These are phyloP conservation scores for Paxillus rubicundulus DNA, from an alignment of 768 basidiomycete species.

Conservation along the genomic window DNA sequence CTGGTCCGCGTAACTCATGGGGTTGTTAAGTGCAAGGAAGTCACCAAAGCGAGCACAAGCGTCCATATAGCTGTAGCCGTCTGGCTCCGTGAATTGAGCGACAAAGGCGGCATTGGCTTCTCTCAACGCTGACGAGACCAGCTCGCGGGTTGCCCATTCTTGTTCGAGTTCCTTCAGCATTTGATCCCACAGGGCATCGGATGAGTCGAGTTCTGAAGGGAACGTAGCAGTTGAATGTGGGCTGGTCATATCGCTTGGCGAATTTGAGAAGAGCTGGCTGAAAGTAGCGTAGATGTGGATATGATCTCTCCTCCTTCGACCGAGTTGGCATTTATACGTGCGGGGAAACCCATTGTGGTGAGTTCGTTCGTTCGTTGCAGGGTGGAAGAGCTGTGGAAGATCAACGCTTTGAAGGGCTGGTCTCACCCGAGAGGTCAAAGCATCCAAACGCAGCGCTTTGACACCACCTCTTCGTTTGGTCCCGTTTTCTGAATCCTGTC, in stretches of 20 bases:
- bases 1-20: conserved; percentile 9
- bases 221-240: not conserved
- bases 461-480: not conserved
- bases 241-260: conserved; percentile 11
- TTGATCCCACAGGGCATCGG: conserved; percentile 3
- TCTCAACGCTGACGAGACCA: conserved; percentile 4
- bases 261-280: conserved; percentile 1
- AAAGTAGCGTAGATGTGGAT: not conserved
- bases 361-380: not conserved
- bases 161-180: not conserved
- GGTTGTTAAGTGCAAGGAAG: conserved; percentile 7
- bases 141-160: not conserved
- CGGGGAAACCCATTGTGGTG: not conserved
- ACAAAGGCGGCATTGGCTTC: conserved; percentile 14
- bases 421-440: not conserved
- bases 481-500: not conserved
- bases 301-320: not conserved
- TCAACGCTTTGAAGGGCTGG: not conserved
- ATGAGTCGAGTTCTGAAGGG: not conserved
- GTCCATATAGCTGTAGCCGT: conserved; percentile 6
- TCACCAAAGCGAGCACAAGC: conserved; percentile 9
- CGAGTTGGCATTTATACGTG: not conserved
- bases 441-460: not conserved
- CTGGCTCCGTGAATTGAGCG: conserved; percentile 12
- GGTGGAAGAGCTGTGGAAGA: not conserved